Base-by-base conservation (phyloP, 495 filamentous ascomycete species). In the Niebla homalea region DNA sequence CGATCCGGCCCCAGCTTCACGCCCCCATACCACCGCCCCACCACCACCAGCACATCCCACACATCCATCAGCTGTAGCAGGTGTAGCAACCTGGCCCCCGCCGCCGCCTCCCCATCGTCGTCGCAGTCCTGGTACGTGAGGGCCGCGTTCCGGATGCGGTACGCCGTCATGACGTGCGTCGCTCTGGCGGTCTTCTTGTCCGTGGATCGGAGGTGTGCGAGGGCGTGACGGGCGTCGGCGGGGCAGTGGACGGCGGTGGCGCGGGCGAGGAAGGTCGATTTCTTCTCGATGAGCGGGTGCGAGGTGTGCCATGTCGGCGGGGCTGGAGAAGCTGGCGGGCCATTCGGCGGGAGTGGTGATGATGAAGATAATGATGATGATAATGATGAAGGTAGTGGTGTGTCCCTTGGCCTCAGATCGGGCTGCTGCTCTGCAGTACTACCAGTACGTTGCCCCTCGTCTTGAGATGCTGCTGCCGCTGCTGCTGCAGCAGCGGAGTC, bases 91-190 rank as follows among this genome's bases (percentile, higher is more conserved):
- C 92, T 75, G 0, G 83, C 79, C 1, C 92, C 92, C 4, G 92
- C 92, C 20, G 92, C 92, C n/a, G 83, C 85, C 71, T 98, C 92
- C 11, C 92, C 92, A 61, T 98, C 92, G 62, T 97, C 92, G 57
- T 98, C 83, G 60, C 83, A 94, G 66, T 98, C 92, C 62, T 96
- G 87, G 50, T 79, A 84, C 35, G 72, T 73, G 18, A 81, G 76
- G 53, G 29, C 19, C 15, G 26, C 42, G 12, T 16, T 16, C n/a
- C 36, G 47, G 36, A 84, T 81, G 5, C 80, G 71, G 72, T 77
- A 83, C 26, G 81, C 81, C 22, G 70, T 75, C 54, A 96, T 95
- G 63, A 96, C 97, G 64, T 98, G 92, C 50, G 89, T 90, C 10
- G 92, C 92, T 37, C 75, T 76, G 10, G 86, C 80, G 37, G 83